Conservation (phyloP, 2,329 filamentous ascomycete genomes). For the Colletotrichum echinochloae region DNA sequence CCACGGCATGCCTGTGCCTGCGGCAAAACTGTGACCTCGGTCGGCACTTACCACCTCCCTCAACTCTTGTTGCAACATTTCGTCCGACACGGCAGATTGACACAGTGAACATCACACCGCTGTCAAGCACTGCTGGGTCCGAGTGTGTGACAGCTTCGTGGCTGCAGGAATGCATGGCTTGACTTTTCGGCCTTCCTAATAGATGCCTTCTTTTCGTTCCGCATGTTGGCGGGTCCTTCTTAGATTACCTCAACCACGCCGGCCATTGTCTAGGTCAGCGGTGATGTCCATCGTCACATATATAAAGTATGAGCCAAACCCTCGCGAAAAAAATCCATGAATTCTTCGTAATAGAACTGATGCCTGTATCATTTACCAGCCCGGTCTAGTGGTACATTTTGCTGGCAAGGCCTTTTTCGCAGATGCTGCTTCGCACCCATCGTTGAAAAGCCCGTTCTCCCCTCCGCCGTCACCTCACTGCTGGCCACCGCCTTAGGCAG, state of each 20-base stretch:
- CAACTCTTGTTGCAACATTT: constrained; percentile 13
- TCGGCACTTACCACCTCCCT: constrained; percentile 8
- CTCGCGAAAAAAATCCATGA: background rate
- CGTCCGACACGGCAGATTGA: background rate
- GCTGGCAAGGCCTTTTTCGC: constrained; percentile 23
- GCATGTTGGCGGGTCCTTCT: background rate
- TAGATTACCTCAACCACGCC: background rate
- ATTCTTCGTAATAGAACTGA: constrained; percentile 32
- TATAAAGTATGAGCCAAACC: background rate
- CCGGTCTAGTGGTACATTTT: constrained; percentile 43
- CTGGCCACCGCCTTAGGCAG: constrained; percentile 57
- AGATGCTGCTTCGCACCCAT: constrained; percentile 26
- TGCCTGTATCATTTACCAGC: constrained; percentile 42
- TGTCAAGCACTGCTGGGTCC: constrained; percentile 11
- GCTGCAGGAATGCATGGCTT: constrained; percentile 4
- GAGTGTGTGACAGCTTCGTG: background rate
- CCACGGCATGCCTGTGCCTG: constrained; percentile 12
- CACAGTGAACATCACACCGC: constrained; percentile 8
- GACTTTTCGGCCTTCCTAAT: background rate
- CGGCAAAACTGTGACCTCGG: constrained; percentile 6
- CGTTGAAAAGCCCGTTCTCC: constrained; percentile 16
- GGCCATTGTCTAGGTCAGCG: background rate
- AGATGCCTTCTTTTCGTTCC: background rate
- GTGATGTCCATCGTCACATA: background rate
- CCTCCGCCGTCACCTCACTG: constrained; percentile 35